Conservation (phyloP, 495 filamentous ascomycete genomes). For the Penicillium herquei region DNA sequence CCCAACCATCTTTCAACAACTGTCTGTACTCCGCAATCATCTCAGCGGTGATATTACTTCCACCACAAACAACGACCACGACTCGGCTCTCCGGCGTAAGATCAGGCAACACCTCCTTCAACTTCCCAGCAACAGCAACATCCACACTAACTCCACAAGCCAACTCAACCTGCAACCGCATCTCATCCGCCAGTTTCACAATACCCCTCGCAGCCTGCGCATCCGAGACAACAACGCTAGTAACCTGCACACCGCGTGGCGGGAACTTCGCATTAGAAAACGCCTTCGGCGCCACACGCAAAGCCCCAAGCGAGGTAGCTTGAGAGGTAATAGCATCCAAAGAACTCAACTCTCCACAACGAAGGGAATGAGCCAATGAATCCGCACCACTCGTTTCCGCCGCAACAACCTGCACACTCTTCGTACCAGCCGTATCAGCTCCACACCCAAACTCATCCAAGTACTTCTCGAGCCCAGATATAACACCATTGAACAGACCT, state of each 20-base stretch:
- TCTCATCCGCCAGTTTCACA: conserved; percentile 71
- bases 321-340: conserved; percentile 72
- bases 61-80: conserved; percentile 83
- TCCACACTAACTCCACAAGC: conserved; percentile 78
- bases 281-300: conserved; percentile 64
- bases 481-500: conserved; percentile 75
- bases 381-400: conserved; percentile 79
- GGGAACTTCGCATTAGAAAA: conserved; percentile 54
- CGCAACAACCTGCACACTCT: conserved; percentile 59
- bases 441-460: conserved; percentile 16
- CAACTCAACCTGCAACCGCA: conserved; percentile 72
- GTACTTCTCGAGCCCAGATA: conserved; percentile 60
- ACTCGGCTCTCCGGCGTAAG: conserved; percentile 61
- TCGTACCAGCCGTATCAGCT: not conserved
- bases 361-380: conserved; percentile 58
- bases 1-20: conserved; percentile 35
- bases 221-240: conserved; percentile 68
- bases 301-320: conserved; percentile 73
- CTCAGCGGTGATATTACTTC: conserved; percentile 65
- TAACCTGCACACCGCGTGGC: conserved; percentile 45
- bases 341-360: conserved; percentile 53
- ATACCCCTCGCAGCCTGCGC: conserved; percentile 73
- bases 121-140: conserved; percentile 37
- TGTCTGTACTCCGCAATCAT: conserved; percentile 62
- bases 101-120: conserved; percentile 54